A percentile compares a stretch with the other conserved stretches of the same genome.
Conservation (phyloP, 2,329 filamentous ascomycete genomes). For the Calonectria pteridis region DNA sequence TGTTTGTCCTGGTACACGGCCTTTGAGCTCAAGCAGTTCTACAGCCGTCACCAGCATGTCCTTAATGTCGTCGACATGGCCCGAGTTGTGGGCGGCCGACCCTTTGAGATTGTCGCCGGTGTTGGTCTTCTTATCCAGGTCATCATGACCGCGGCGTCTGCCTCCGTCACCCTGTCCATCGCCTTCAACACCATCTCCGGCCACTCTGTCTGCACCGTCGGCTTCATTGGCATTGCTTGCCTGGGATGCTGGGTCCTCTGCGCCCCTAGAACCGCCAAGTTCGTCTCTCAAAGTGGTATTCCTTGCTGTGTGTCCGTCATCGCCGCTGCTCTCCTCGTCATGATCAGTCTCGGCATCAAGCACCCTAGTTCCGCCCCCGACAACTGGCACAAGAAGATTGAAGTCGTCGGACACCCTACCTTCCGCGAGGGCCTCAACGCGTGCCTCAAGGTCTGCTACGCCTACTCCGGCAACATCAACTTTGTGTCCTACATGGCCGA, state of each 20-base stretch:
- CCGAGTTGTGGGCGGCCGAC: constrained; percentile 59
- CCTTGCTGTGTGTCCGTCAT: constrained; percentile 51
- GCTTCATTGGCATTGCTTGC: constrained; percentile 73
- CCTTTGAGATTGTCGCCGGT: constrained; percentile 49
- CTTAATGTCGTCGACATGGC: constrained; percentile 79
- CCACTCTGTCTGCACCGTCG: constrained; percentile 74
- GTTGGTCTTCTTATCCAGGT: constrained; percentile 80
- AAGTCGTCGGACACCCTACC: constrained; percentile 45
- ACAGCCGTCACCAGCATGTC: constrained; percentile 74
- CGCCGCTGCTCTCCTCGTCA: constrained; percentile 52
- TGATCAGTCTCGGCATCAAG: constrained; percentile 50
- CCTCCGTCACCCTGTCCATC: constrained; percentile 74
- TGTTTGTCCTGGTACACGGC: constrained; percentile 74
- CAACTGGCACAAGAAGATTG: constrained; percentile 46
- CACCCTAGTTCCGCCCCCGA: constrained; percentile 45
- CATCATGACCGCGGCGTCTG: constrained; percentile 76
- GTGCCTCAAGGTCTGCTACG: constrained; percentile 52
- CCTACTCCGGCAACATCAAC: constrained; percentile 54
- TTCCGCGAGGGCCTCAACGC: constrained; percentile 50
- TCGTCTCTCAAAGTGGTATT: constrained; percentile 48
- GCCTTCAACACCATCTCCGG: constrained; percentile 77
- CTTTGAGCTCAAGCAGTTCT: constrained; percentile 71
- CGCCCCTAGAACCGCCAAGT: constrained; percentile 74
- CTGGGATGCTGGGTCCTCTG: constrained; percentile 73
- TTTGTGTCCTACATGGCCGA: constrained; percentile 53